Evolutionary conservation across 768 basidiomycete genomes (phyloP).

Genomic region (Suillus subalutaceus): DNA sequence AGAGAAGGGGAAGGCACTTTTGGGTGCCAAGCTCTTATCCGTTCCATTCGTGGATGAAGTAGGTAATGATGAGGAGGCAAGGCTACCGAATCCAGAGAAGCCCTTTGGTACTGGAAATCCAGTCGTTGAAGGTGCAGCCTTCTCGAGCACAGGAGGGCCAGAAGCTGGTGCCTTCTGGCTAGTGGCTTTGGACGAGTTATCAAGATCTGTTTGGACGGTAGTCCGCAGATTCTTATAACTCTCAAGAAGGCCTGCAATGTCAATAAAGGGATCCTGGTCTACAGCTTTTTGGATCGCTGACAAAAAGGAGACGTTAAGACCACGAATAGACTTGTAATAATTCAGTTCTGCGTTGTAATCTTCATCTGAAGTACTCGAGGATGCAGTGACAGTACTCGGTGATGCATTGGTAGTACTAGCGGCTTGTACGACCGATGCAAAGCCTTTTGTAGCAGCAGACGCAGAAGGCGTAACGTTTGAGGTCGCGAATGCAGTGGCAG

Average conservation of each 20-base stretch:
- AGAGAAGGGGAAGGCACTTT: conserved; percentile 20
- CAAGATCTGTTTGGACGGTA: conserved; percentile 58
- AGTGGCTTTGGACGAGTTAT: conserved; percentile 32
- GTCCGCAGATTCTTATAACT: conserved; percentile 61
- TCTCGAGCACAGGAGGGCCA: conserved; percentile 18
- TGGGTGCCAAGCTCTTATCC: conserved; percentile 29
- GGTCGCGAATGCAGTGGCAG: conserved; percentile 19
- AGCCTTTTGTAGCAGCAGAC: conserved; percentile 11
- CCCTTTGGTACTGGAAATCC: conserved; percentile 39
- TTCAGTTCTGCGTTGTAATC: conserved; percentile 42
- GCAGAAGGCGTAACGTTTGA: conserved; percentile 20
- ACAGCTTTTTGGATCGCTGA: conserved; percentile 59
- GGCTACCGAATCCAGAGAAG: conserved; percentile 40
- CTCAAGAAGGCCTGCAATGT: conserved; percentile 57
- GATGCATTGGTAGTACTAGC: conserved; percentile 37
- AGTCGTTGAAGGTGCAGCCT: conserved; percentile 13
- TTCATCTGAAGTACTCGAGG: conserved; percentile 32
- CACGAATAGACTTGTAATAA: conserved; percentile 73
- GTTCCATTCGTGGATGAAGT: conserved; percentile 12
- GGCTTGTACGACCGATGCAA: conserved; percentile 16
- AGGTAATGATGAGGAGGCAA: conserved; percentile 27
- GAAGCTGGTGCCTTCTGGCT: conserved; percentile 13
- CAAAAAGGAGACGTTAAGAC: conserved; percentile 69
- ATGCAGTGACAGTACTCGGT: conserved; percentile 33
- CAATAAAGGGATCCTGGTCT: conserved; percentile 71